Evolutionary conservation across 768 basidiomycete species (phyloP).

Genomic region (Termitomyces sp.): DNA sequence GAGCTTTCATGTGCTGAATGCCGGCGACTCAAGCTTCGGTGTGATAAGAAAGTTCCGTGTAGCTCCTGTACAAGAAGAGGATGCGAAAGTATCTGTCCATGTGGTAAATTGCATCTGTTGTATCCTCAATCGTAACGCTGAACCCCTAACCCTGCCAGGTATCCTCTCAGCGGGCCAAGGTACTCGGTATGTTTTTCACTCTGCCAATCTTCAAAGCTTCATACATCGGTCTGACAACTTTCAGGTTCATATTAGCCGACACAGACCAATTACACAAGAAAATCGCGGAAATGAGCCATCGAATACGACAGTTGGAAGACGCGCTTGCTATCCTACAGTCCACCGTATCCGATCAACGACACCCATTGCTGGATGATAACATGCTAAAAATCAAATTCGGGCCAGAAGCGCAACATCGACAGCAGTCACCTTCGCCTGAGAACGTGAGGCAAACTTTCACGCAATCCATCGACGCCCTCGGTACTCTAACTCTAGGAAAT

Average conservation of each 20-base stretch:
- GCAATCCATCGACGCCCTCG: constrained; percentile 54
- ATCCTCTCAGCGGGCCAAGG: constrained; percentile 52
- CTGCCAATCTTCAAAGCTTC: background rate
- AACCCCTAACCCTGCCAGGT: constrained; percentile 25
- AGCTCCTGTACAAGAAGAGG: constrained; percentile 53
- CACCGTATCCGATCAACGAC: constrained; percentile 53
- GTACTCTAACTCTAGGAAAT: constrained; percentile 60
- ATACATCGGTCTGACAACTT: background rate
- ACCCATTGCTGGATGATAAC: constrained; percentile 57
- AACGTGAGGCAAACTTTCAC: constrained; percentile 32
- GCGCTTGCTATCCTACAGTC: constrained; percentile 62
- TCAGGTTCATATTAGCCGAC: constrained; percentile 64
- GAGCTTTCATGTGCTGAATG: constrained; percentile 58
- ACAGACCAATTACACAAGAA: constrained; percentile 66
- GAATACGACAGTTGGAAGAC: constrained; percentile 70
- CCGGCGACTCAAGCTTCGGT: constrained; percentile 48
- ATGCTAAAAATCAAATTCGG: constrained; percentile 58
- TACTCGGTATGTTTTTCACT: constrained; percentile 34
- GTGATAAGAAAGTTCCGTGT: constrained; percentile 53
- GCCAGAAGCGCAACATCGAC: constrained; percentile 38
- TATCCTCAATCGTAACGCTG: background rate
- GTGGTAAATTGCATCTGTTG: constrained; percentile 33
- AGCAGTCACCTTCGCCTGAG: constrained; percentile 6
- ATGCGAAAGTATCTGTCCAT: constrained; percentile 65
- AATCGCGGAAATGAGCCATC: constrained; percentile 64